phyloP scores from a whole-genome alignment of 192 early-diverging fungal genomes.

The Coemansia sp. region DNA sequence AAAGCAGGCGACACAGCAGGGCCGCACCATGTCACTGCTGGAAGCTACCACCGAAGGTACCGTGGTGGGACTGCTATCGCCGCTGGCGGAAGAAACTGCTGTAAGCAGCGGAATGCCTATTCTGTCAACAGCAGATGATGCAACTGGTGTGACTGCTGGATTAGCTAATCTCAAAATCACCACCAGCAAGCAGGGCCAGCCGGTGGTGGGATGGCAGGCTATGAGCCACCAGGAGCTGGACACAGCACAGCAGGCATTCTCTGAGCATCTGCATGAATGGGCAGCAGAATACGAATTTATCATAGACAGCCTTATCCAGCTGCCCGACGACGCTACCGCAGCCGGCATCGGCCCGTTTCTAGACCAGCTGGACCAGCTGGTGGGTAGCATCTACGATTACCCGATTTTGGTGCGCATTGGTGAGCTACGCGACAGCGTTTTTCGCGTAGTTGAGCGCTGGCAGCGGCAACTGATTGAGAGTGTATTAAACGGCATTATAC shows the following conservation, averaged over 20 bases:
- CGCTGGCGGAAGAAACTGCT: slow-evolving; percentile 18
- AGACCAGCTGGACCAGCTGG: slow-evolving; percentile 36
- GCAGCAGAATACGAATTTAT: slow-evolving; percentile 46
- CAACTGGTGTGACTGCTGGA: background rate
- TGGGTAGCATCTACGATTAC: slow-evolving; percentile 10
- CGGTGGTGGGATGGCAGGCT: slow-evolving; percentile 45
- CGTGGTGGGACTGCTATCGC: slow-evolving; percentile 42
- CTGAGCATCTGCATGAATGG: slow-evolving; percentile 30
- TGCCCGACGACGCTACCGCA: slow-evolving; percentile 28
- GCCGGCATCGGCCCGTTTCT: slow-evolving; percentile 16
- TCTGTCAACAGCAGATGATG: background rate
- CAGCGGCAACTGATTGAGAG: slow-evolving; percentile 35
- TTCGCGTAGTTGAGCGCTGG: slow-evolving; percentile 32
- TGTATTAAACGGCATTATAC: slow-evolving; percentile 27
- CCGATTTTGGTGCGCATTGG: slow-evolving; percentile 45
- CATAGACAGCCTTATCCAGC: slow-evolving; percentile 32
- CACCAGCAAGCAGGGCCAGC: slow-evolving; percentile 5
- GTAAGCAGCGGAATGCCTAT: background rate
- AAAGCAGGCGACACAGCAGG: slow-evolving; percentile 2
- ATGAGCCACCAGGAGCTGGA: slow-evolving; percentile 29
- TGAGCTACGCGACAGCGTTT: slow-evolving; percentile 28
- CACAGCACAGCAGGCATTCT: slow-evolving; percentile 28
- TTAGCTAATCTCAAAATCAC: background rate
- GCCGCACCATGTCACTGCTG: slow-evolving; percentile 44
- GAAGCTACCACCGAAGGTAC: slow-evolving; percentile 50